Evolutionary conservation across 2,329 filamentous ascomycete genomes (phyloP).

Genomic region (Alternaria rosae): DNA sequence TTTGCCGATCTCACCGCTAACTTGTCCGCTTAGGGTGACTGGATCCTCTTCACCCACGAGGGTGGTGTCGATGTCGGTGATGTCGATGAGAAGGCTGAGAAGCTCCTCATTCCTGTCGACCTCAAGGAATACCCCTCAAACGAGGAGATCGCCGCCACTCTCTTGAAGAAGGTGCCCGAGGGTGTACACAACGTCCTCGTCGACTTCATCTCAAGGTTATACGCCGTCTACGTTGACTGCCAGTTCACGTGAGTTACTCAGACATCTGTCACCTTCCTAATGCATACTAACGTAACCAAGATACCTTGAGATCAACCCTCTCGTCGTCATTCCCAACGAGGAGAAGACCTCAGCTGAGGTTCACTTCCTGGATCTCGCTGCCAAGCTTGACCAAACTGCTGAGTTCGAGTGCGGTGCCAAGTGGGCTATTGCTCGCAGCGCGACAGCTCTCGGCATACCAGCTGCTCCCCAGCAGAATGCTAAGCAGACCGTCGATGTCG

Average conservation of each 20-base stretch:
- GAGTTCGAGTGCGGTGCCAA: conserved; percentile 99
- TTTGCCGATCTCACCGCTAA: conserved; percentile 39
- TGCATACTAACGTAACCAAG: conserved; percentile 36
- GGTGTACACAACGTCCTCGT: conserved; percentile 98
- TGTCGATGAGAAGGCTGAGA: conserved; percentile 98
- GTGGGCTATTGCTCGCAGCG: conserved; percentile 95
- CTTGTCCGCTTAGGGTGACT: conserved; percentile 77
- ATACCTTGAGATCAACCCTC: conserved; percentile 99
- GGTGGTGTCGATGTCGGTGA: conserved; percentile 99
- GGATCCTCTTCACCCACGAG: conserved; percentile 99
- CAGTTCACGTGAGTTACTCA: conserved; percentile 77
- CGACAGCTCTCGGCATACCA: conserved; percentile 85
- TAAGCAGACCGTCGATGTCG: conserved; percentile 93
- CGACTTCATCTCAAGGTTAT: conserved; percentile 98
- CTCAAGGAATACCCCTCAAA: conserved; percentile 95
- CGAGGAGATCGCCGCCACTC: conserved; percentile 82
- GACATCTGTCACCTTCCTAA: background rate
- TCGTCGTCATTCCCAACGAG: conserved; percentile 96
- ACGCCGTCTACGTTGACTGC: conserved; percentile 99
- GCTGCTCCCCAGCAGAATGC: conserved; percentile 65
- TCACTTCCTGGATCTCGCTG: conserved; percentile 97
- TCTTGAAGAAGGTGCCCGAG: conserved; percentile 92
- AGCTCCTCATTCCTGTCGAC: conserved; percentile 96
- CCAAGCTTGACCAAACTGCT: conserved; percentile 98
- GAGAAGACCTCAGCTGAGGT: conserved; percentile 92